Evolutionary conservation across 2,329 filamentous ascomycete genomes (phyloP).

Genomic region (Myriosclerotinia scirpicola): DNA sequence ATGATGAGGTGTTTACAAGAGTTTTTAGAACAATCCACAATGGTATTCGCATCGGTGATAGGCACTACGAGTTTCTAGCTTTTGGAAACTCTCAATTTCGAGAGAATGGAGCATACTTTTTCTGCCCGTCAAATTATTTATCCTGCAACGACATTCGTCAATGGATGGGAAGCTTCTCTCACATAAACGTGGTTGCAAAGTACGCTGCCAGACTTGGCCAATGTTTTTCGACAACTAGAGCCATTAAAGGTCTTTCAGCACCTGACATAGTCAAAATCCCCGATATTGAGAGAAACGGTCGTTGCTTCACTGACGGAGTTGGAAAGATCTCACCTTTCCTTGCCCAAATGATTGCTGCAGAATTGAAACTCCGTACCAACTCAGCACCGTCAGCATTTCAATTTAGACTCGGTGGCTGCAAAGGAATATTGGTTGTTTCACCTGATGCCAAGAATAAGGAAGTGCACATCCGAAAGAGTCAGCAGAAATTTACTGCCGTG

Average conservation of each 20-base stretch:
- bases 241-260: conserved; percentile 62
- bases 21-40: conserved; percentile 70
- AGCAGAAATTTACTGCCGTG: conserved; percentile 77
- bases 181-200: conserved; percentile 84
- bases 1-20: conserved; percentile 72
- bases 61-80: conserved; percentile 84
- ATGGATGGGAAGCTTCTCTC: conserved; percentile 83
- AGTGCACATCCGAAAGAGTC: conserved; percentile 78
- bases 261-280: conserved; percentile 57
- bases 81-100: conserved; percentile 95
- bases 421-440: conserved; percentile 81
- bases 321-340: conserved; percentile 85
- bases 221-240: conserved; percentile 90
- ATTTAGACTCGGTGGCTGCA: conserved; percentile 88
- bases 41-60: conserved; percentile 79
- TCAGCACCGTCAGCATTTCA: conserved; percentile 80
- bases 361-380: conserved; percentile 62
- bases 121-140: conserved; percentile 66
- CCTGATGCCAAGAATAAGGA: conserved; percentile 64
- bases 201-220: conserved; percentile 87
- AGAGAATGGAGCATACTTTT: conserved; percentile 91
- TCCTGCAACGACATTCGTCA: conserved; percentile 74
- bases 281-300: conserved; percentile 69
- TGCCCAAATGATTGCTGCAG: conserved; percentile 69
- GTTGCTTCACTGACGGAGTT: conserved; percentile 86